phyloP scores from a whole-genome alignment of 2,329 filamentous ascomycete genomes.

The Albifimbria verrucaria region DNA sequence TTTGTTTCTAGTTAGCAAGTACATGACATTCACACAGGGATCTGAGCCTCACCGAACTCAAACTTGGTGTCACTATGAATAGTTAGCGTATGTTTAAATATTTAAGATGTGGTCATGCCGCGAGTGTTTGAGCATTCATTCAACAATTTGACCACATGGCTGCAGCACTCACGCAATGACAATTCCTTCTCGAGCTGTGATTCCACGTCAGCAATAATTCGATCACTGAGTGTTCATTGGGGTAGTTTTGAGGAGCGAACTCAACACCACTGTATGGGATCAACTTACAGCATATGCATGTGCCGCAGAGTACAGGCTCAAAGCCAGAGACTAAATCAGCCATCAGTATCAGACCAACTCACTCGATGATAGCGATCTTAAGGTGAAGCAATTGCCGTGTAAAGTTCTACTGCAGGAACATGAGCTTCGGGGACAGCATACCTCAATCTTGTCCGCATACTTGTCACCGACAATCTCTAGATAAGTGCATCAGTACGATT shows the following conservation, averaged over 20 bases:
- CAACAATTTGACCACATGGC: too few species aligned
- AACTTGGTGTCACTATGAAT: conserved; percentile 21
- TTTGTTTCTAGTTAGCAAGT: conserved; percentile 1
- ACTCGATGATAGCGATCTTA: too few species aligned
- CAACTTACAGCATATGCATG: background rate
- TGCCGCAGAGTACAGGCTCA: background rate
- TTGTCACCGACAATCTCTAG: conserved; percentile 22
- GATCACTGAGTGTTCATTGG: too few species aligned
- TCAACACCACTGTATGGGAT: background rate
- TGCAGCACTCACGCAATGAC: background rate
- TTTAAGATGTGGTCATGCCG: too few species aligned
- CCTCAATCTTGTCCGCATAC: conserved; percentile 23
- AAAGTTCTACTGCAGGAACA: too few species aligned
- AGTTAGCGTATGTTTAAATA: conserved; percentile 10
- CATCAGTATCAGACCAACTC: too few species aligned
- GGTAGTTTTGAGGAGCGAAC: background rate
- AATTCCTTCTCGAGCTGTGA: background rate
- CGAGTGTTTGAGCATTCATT: too few species aligned
- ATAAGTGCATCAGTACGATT: background rate
- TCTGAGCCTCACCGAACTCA: conserved; percentile 14
- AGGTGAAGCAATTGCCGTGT: too few species aligned
- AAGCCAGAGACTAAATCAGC: background rate
- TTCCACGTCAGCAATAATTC: too few species aligned
- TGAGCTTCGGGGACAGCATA: conserved; percentile 17
- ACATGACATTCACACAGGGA: background rate